Base-by-base conservation (phyloP, 2,329 filamentous ascomycete genomes). In the Penicillium fuscoglaucum region DNA sequence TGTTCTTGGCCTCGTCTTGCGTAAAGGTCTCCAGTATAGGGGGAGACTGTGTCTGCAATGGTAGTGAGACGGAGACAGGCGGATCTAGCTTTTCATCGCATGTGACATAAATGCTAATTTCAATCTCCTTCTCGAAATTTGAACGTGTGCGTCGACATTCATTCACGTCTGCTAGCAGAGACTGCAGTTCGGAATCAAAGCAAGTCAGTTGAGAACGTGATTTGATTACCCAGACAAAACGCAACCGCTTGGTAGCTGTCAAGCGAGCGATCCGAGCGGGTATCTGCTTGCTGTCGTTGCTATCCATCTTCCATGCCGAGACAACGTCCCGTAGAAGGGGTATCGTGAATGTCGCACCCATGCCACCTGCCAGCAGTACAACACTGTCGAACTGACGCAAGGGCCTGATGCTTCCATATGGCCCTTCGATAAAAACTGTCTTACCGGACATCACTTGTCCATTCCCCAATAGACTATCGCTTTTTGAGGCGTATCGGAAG, bases 361-460 rank as follows among this genome's bases (percentile, higher is more conserved):
- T 86, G 19, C 83, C 83, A 24, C 84, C 84, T 8, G 85, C 84
- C 9, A 88, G 72, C 0, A 88, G 70, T 0, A 87, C 74, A 2
- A 87, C 78, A 55, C 80, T 86, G 60, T 88, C 85, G 59, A 87
- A 87, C 64, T 87, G 84, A 24, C 79, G 77, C 17, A 87, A 72
- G 1, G 81, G 76, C 51, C 83, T 71, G 6, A 83, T 72, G 26
- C 67, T 70, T 31, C 83, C 82, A 60, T 84, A 85, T 1, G 83
- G 81, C 0, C 83, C 83, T 65, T 84, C 82, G 19, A 86, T 77
- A 2, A 81, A 75, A 7, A 83, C 79, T 0, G 74, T 71, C 61
- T 70, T 73, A 17, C 56, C 60, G 53, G 65, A 60, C 2, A 62
- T 52, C 1, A 63, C 60, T 15, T 53, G 41, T 26, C 60, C 48